phyloP scores from a whole-genome alignment of 352 stramenopile species.

The Globisporangium nunn region DNA sequence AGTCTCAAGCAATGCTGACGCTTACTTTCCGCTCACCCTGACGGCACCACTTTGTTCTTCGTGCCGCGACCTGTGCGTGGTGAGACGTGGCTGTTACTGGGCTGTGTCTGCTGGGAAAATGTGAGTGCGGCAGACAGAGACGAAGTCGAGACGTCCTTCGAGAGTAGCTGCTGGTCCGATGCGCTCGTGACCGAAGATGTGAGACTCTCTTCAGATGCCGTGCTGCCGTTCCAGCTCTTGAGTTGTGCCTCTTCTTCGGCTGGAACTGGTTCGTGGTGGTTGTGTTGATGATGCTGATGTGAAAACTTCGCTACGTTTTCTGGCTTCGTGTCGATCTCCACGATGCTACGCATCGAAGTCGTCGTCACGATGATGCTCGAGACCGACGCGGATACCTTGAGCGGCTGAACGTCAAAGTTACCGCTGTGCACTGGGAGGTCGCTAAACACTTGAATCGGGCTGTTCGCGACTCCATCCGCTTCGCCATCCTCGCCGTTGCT shows the following conservation, averaged over 20 bases:
- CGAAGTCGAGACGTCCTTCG: conserved; percentile 16
- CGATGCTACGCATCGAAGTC: conserved; percentile 6
- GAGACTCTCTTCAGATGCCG: conserved; percentile 11
- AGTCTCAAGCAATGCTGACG: background rate
- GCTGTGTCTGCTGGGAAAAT: conserved; percentile 3
- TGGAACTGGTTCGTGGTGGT: background rate
- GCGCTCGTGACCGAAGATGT: conserved; percentile 5
- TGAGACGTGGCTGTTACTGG: conserved; percentile 3
- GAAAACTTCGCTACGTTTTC: background rate
- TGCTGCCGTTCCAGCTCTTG: conserved; percentile 8
- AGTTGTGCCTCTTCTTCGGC: conserved; percentile 5
- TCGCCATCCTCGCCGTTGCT: conserved; percentile 6
- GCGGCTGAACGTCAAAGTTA: conserved; percentile 12
- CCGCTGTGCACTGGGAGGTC: conserved; percentile 3
- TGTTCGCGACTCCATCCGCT: conserved; percentile 8
- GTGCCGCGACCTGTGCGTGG: conserved; percentile 14
- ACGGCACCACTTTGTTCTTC: conserved; percentile 36
- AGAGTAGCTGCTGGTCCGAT: conserved; percentile 10
- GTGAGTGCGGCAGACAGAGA: conserved; percentile 12
- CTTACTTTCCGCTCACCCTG: conserved; percentile 10
- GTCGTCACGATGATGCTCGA: conserved; percentile 17
- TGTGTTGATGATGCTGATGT: background rate
- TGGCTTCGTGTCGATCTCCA: background rate
- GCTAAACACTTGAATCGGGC: conserved; percentile 9
- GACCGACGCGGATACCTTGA: conserved; percentile 11